Evolutionary conservation across 169 alveolate genomes (phyloP), one percentile per base, ranked within the genome.

Genomic region (Toxoplasma gondii): DNA sequence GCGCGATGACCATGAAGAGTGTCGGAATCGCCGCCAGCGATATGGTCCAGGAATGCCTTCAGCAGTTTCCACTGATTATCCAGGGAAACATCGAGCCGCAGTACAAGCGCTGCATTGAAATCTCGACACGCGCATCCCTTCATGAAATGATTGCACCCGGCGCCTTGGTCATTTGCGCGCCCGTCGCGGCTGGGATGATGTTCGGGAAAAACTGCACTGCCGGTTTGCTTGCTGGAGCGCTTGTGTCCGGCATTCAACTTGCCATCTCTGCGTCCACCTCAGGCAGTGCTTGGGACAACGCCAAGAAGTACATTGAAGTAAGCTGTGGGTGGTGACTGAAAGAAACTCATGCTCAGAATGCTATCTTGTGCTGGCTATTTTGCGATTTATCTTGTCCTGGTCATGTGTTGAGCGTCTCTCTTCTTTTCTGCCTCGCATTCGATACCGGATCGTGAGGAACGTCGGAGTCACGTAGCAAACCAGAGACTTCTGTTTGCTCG

Each of bases 231-330:
- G 97, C 99, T 87, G 99, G 99, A 17, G 97, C 98, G 87, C 97
- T 98, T 54, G 97, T 97, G 88, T 97, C 98, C 44, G 98, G 98
- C 49, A 97, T 97, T 82, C 98, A 96, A 93, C 97, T 98, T 96
- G 98, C 99, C 39, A 97, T 98, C 93, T 96, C 98, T 64, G 94
- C 97, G 94, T 95, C 98, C 69, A 97, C 97, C 96, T 88, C 98
- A 22, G 99, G 99, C 45, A 98, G 99, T 49, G 98, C 99, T 12
- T 98, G 98, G 98, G 99, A 98, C 95, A 98, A 98, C 95, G 97
- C 98, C 43, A 97, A 98, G 96, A 98, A 98, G 92, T 97, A 97
- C 93, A 97, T 97, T 90, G 98, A 97, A 94, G 98, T 96, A 31
- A 96, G 97, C 24, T 69, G 70, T n/a, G 78, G 92, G 78, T 64